Conservation (phyloP, 2,329 filamentous ascomycete species). For the Colletotrichum sansevieriae region DNA sequence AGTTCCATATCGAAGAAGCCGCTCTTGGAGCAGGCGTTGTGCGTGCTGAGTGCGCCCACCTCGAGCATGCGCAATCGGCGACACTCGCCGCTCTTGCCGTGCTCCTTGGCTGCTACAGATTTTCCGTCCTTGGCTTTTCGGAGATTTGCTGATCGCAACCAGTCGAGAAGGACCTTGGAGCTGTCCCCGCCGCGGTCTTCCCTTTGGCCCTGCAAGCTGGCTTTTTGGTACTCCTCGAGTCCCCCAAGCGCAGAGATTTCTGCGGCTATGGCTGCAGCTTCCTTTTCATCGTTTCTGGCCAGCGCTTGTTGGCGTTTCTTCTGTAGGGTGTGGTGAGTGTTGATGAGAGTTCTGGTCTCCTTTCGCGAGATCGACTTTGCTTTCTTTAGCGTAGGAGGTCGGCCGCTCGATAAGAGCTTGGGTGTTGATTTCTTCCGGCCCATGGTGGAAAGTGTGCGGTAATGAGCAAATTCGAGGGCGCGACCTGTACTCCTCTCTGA, state of each 20-base stretch:
- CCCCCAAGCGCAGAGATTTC: slow-evolving; percentile 72
- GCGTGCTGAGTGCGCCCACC: slow-evolving; percentile 86
- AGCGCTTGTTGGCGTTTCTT: slow-evolving; percentile 71
- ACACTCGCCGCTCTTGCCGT: background rate
- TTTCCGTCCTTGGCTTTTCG: slow-evolving; percentile 42
- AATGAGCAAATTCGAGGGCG: background rate
- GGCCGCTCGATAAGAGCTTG: slow-evolving; percentile 58
- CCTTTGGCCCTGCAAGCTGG: slow-evolving; percentile 77
- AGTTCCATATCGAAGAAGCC: slow-evolving; percentile 79
- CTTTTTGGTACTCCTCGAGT: slow-evolving; percentile 73
- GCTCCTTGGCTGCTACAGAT: background rate
- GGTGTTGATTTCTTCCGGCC: slow-evolving; percentile 30
- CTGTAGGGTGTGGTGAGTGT: slow-evolving; percentile 74
- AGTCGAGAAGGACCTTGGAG: slow-evolving; percentile 73
- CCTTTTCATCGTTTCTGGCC: slow-evolving; percentile 63
- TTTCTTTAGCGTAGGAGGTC: slow-evolving; percentile 68
- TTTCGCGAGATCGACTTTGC: slow-evolving; percentile 73
- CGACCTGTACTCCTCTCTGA: too few relatives aligned
- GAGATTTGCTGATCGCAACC: slow-evolving; percentile 61
- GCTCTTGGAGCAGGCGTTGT: slow-evolving; percentile 85
- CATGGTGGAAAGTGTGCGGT: slow-evolving; percentile 14
- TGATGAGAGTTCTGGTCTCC: slow-evolving; percentile 74
- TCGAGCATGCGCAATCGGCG: slow-evolving; percentile 79
- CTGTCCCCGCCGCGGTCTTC: slow-evolving; percentile 76
- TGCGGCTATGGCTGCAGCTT: slow-evolving; percentile 60